Percentiles rank a stretch among this genome's conserved stretches.
Conservation (phyloP, 148 eudicot species). For the Nepenthes gracilis region DNA sequence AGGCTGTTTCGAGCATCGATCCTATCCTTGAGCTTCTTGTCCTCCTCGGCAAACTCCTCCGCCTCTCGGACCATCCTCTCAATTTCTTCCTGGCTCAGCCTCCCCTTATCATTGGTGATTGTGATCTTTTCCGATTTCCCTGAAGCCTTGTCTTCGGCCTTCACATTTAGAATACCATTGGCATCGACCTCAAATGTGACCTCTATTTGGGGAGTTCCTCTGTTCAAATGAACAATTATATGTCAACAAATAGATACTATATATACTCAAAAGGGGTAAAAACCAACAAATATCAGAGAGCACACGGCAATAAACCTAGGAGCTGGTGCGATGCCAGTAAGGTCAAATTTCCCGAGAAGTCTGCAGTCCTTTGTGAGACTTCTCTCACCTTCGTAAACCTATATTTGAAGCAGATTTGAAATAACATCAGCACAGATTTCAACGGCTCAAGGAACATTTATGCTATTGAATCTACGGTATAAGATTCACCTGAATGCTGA, state of each 20-base stretch:
- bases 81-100: conserved; percentile 51
- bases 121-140: conserved; percentile 53
- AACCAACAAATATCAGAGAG: not conserved
- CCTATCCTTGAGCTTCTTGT: conserved; percentile 50
- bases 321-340: conserved; percentile 63
- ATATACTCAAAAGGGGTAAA: not conserved
- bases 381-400: conserved; percentile 77
- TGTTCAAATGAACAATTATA: conserved; percentile 11
- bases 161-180: conserved; percentile 57
- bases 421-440: too few species aligned
- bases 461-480: not conserved
- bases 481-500: conserved; percentile 51
- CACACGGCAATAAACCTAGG: conserved; percentile 35
- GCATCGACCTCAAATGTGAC: conserved; percentile 78
- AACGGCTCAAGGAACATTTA: too few species aligned
- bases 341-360: conserved; percentile 60
- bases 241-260: not conserved
- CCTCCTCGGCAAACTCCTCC: conserved; percentile 56
- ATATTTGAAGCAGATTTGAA: not conserved
- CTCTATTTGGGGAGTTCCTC: conserved; percentile 77
- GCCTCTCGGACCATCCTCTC: conserved; percentile 60
- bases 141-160: conserved; percentile 60
- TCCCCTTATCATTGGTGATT: conserved; percentile 51
- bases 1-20: conserved; percentile 53
- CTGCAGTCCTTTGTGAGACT: conserved; percentile 63